Base-by-base conservation (phyloP, 1,284 basidiomycete genomes). In the Coniophora puteana region DNA sequence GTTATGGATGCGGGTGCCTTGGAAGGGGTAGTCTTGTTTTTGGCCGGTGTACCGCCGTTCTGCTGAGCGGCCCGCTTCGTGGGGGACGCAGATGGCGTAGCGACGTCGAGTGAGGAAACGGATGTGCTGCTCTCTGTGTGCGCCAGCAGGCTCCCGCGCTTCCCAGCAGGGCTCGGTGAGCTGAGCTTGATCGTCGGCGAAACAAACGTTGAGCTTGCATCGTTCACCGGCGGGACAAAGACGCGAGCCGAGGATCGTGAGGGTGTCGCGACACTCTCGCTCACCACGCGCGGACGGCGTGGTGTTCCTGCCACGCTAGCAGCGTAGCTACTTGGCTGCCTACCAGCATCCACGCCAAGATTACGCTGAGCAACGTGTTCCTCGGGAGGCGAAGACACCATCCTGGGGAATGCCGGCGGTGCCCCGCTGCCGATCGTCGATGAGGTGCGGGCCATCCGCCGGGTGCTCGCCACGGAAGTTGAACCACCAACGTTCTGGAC, bases 221-320 rank as follows among this genome's bases (percentile, higher is more conserved):
- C n/a, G n/a, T n/a, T n/a, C n/a, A n/a, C n/a, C n/a, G n/a, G n/a
- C n/a, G n/a, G 13, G 18, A 11, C 24, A 2, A 44, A 35, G 22
- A 43, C 33, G 24, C 46, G 41, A 4, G 57, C 57, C 1, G 62
- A 57, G 21, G 51, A 46, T 28, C 48, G 55, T 14, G 55, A 56
- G 4, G 56, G 58, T 29, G 50, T 55, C 33, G 52, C 25, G 28
- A 16, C 12, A 5, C 41, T 27, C 20, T 61, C 58, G 13, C 61
- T 64, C 55, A 52, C 46, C 38, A 49, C 65, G 57, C 53, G 55
- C 46, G 41, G 64, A 61, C 49, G 70, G 64, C 66, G 55, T 13
- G 69, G 67, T 38, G 61, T 55, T 45, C 47, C 51, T 45, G 47
- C 51, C 46, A 61, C 57, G 40, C 53, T n/a, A n/a, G n/a, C n/a